Evolutionary conservation across 116 monocot species (phyloP), one percentile per base, ranked within the genome.

Genomic region (Zostera marina): DNA sequence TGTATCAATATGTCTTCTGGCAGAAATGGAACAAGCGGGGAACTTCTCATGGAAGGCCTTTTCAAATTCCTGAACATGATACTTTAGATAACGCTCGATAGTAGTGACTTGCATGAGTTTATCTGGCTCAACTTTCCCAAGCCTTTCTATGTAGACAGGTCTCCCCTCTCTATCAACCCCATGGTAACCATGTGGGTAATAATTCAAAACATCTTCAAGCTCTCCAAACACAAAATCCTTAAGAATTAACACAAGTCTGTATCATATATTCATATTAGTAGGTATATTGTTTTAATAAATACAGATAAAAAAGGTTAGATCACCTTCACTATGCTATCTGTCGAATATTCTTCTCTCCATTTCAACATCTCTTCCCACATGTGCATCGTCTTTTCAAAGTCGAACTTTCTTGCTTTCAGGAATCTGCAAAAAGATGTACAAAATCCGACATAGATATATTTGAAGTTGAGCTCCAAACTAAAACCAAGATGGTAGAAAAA

Each of bases 21-120:
- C 79, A 11, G 84, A 79, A 65, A 84, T 59, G 52, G 84, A 73
- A 45, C 84, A 84, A 8, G 84, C 84, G 47, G 79, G 84, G 52
- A 73, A 84, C 56, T 66, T 79, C 65, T 84, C 79, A n/a, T 59
- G 57, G 13, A 84, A 53, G 22, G 79, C 76, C 22, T 76, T 73
- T 58, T 84, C 84, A 74, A 84, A 84, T 44, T 84, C 84, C 53
- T 76, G 84, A 9, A 84, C 84, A 67, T 84, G 84, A 63, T 84
- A 84, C 53, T 76, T 84, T 23, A 84, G 70, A 58, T 73, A 84
- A 38, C 84, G 75, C 7, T 84, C 84, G 14, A 84, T 46, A 9
- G 73, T 76, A 47, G 84, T 84, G 4, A 79, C 66, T 1, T 73
- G 66, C 68, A 79, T 68, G 22, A 84, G 73, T 54, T 79, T 84